phyloP scores from a whole-genome alignment of 768 basidiomycete genomes.

The Xerocomellus dryophilus region DNA sequence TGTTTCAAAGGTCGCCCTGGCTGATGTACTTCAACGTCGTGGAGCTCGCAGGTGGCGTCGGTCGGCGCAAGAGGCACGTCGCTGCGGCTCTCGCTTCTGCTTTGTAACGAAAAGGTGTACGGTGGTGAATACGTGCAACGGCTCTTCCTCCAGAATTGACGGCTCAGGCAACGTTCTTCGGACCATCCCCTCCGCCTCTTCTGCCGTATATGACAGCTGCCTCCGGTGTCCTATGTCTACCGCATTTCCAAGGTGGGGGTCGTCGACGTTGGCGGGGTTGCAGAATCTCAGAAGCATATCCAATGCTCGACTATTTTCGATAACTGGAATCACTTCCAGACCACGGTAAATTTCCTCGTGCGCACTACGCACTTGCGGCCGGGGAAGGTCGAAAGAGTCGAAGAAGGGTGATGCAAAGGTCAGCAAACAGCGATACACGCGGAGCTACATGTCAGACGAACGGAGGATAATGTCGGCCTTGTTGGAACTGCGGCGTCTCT shows the following conservation, averaged over 20 bases:
- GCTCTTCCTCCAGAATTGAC: slow-evolving; percentile 25
- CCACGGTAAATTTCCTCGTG: slow-evolving; percentile 13
- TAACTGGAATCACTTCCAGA: slow-evolving; percentile 29
- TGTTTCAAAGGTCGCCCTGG: slow-evolving; percentile 10
- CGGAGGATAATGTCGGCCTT: slow-evolving; percentile 50
- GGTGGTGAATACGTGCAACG: slow-evolving; percentile 34
- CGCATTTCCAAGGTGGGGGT: slow-evolving; percentile 17
- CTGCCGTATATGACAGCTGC: slow-evolving; percentile 32
- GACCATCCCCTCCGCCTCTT: slow-evolving; percentile 24
- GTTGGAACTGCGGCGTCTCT: slow-evolving; percentile 28
- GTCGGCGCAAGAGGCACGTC: slow-evolving; percentile 21
- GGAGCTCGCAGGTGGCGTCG: slow-evolving; percentile 2
- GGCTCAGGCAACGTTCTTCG: slow-evolving; percentile 27
- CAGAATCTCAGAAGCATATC: slow-evolving; percentile 35
- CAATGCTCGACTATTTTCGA: slow-evolving; percentile 28
- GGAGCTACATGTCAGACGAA: slow-evolving; percentile 40
- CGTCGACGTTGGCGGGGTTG: slow-evolving; percentile 31
- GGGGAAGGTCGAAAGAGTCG: slow-evolving; percentile 31
- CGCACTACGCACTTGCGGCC: slow-evolving; percentile 2
- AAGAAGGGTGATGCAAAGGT: slow-evolving; percentile 31
- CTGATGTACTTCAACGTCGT: slow-evolving; percentile 5
- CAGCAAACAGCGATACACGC: slow-evolving; percentile 27
- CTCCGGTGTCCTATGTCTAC: slow-evolving; percentile 24
- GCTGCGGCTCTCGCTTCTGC: slow-evolving; percentile 33
- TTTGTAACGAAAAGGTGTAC: slow-evolving; percentile 32